Conservation (phyloP, 2,329 filamentous ascomycete species). For the Monosporascus sp. region DNA sequence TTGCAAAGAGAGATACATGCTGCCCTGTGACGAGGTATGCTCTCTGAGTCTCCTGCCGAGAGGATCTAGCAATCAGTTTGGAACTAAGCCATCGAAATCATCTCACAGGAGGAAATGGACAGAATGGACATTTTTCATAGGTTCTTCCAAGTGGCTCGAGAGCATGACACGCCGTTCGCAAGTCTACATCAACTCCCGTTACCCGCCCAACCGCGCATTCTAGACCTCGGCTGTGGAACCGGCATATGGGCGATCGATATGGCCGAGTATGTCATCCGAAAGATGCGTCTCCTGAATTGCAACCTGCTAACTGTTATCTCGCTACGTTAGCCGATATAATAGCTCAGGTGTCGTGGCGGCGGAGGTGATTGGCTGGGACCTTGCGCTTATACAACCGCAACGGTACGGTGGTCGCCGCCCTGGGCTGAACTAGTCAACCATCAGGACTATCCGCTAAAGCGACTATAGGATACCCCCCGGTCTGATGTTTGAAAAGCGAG, state of each 20-base stretch:
- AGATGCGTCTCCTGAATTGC: background rate
- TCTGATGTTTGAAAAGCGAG: constrained; percentile 63
- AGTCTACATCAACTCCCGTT: constrained; percentile 31
- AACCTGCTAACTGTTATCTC: constrained; percentile 4
- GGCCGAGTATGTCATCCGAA: constrained; percentile 56
- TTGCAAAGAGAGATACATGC: constrained; percentile 64
- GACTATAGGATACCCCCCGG: constrained; percentile 62
- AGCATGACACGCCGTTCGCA: constrained; percentile 25
- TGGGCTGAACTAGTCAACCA: constrained; percentile 3
- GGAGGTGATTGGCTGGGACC: constrained; percentile 31
- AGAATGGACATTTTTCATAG: constrained; percentile 80
- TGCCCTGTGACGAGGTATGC: constrained; percentile 70
- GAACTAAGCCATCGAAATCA: background rate
- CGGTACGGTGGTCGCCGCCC: constrained; percentile 19
- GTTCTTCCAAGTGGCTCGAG: constrained; percentile 62
- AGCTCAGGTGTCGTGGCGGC: constrained; percentile 6
- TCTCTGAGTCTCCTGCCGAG: background rate
- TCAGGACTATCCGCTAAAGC: constrained; percentile 10
- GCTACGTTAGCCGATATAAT: constrained; percentile 13
- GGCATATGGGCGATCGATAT: constrained; percentile 90
- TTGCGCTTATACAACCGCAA: constrained; percentile 32
- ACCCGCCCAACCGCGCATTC: constrained; percentile 36
- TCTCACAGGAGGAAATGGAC: constrained; percentile 62
- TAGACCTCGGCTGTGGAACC: constrained; percentile 77
- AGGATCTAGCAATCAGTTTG: constrained; percentile 10